Evolutionary conservation across 2,329 filamentous ascomycete species (phyloP), one percentile per base, ranked within the genome.

Genomic region (Aspergillus ruber): DNA sequence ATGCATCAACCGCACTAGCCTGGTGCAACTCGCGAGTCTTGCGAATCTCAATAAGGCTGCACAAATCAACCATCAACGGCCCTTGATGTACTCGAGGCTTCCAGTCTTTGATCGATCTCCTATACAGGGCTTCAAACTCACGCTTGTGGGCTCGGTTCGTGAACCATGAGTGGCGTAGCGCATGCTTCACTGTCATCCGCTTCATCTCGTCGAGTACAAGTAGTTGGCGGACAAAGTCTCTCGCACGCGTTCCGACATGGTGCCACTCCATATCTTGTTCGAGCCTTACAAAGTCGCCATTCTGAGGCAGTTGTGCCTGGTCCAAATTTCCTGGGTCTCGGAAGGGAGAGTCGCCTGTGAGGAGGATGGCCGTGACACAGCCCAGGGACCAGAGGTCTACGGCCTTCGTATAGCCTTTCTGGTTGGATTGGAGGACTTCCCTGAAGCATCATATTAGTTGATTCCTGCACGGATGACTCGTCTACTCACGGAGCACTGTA

Each of bases 301-400:
- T 49, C 27, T 60, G 59, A 39, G 70, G 65, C 8, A 72, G 60
- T 1, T 55, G 50, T 17, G 46, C 58, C 17, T 45, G 53, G 59
- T 43, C 45, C 12, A 54, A 48, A 33, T 71, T 59, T 15, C 51
- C 41, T 45, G 66, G 60, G 41, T 68, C 63, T 13, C 59, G 65
- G 50, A 80, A 80, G 2, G 79, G 63, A 2, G 68, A 63, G 8
- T 75, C 67, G 12, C 76, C 77, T 0, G 74, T 74, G 13, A 83
- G 65, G 12, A 84, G 60, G 7, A 74, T 67, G 7, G 70, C 72
- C 2, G 78, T 69, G 2, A 83, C 68, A 42, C 72, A 74, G 5
- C 81, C 81, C n/a, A 84, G 56, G 0, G 80, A 80, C 80, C 80
- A 84, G 61, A 84, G 73, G 53, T 84, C 81, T 7, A 83, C 71